A percentile compares a stretch with the other conserved stretches of the same genome.
Evolutionary conservation across 2,329 filamentous ascomycete genomes (phyloP).

Genomic region (Clarireedia hainanense): DNA sequence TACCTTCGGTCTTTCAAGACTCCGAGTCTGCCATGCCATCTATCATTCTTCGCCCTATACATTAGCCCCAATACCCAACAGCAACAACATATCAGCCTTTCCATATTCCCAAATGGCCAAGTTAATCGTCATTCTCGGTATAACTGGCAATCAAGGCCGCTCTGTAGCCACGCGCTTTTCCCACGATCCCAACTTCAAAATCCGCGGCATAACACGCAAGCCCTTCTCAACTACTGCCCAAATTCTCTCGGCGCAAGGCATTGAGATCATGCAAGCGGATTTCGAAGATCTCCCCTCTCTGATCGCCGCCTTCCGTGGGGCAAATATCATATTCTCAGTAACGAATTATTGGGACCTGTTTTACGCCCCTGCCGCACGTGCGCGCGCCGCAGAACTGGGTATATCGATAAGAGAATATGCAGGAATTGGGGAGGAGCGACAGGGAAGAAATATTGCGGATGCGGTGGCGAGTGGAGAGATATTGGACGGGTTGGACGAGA

Average conservation of each 20-base stretch:
- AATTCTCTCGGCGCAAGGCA: conserved; percentile 33
- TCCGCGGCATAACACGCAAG: conserved; percentile 42
- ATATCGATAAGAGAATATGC: conserved; percentile 22
- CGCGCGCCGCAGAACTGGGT: conserved; percentile 26
- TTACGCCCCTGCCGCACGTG: background rate
- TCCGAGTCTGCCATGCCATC: too few species aligned
- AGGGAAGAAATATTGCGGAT: conserved; percentile 48
- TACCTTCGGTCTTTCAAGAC: too few species aligned
- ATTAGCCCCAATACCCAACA: too few species aligned
- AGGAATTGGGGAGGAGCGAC: conserved; percentile 40
- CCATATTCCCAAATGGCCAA: background rate
- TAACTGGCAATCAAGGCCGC: conserved; percentile 31
- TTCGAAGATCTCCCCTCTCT: conserved; percentile 19
- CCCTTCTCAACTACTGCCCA: conserved; percentile 33
- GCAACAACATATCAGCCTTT: too few species aligned
- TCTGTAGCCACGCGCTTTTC: conserved; percentile 40
- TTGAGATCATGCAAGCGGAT: conserved; percentile 34
- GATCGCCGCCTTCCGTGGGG: conserved; percentile 29
- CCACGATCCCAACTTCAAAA: conserved; percentile 34
- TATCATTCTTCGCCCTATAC: too few species aligned
- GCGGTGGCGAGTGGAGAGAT: conserved; percentile 36
- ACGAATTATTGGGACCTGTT: conserved; percentile 28
- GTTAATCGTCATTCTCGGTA: conserved; percentile 1
- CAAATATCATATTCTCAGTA: conserved; percentile 33
- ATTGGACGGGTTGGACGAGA: conserved; percentile 31